Base-by-base conservation (phyloP, 129 eudicot species). In the Mikania micrantha region DNA sequence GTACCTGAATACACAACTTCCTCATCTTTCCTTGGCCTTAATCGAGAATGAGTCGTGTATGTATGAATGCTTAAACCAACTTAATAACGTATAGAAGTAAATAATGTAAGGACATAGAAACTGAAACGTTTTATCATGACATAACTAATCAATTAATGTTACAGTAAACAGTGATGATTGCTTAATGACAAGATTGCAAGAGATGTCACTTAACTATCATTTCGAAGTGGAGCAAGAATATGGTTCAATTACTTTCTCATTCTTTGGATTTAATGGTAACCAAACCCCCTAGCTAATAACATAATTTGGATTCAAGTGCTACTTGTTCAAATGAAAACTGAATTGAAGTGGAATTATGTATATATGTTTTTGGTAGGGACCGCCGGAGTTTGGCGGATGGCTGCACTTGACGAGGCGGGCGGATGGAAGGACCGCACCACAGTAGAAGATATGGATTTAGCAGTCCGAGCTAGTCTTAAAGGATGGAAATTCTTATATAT, bases 141-240 rank as follows among this genome's bases (percentile, higher is more conserved):
- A n/a, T n/a, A n/a, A n/a, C n/a, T n/a, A n/a, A n/a, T n/a, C n/a
- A 20, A 50, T 9, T 5, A 21, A 20, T 3, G 13, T 4, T 25
- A 19, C 19, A 54, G 61, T 25, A 20, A 54, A 54, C 32, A 11
- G 35, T 24, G 25, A 54, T 54, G 61, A 54, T 25, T 54, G 61
- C 36, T 27, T 54, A 2, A 54, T 54, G 61, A 54, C 61, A 25
- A 54, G 61, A 25, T 1, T 54, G 1, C 61, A 54, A 54, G 61
- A 54, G 61, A 54, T 54, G 19, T 54, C 61, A 2, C 61, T 54
- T 54, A 54, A 54, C 61, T 54, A 54, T 9, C 61, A 54, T 54
- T 54, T 25, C 61, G 25, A 25, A 10, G 61, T 54, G 61, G 61
- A 54, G 35, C 61, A 54, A 54, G 61, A 54, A 54, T 54, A 25